These are phyloP conservation scores for Jasminum sambac DNA, from an alignment of 257 asterid species.

Conservation along the genomic window DNA sequence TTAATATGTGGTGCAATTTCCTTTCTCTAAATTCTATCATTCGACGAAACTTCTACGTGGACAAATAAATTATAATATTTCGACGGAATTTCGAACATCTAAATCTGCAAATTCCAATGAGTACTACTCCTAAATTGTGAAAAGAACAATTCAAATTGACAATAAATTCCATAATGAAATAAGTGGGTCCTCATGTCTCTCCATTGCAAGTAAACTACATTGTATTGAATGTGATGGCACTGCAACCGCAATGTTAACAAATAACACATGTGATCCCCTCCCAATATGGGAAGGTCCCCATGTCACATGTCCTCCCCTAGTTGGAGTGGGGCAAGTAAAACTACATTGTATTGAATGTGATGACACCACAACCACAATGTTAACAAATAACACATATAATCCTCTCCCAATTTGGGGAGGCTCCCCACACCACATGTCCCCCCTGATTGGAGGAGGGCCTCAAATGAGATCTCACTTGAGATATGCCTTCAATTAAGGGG, in stretches of 20 bases:
- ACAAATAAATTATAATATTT: not conserved
- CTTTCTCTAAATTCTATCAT: too few species aligned
- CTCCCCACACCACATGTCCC: not conserved
- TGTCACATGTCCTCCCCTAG: too few species aligned
- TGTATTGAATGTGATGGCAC: not conserved
- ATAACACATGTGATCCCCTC: too few species aligned
- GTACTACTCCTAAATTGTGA: too few species aligned
- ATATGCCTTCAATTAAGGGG: too few species aligned
- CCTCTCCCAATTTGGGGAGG: too few species aligned
- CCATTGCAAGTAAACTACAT: not conserved
- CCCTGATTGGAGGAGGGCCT: too few species aligned
- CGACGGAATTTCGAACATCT: not conserved
- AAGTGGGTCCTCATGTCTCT: not conserved
- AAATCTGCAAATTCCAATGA: not conserved
- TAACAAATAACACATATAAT: too few species aligned
- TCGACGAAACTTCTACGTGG: not conserved
- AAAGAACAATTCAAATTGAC: not conserved
- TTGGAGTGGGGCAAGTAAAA: too few species aligned
- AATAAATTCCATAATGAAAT: not conserved
- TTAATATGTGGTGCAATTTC: too few species aligned
- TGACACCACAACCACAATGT: not conserved
- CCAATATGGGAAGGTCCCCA: too few species aligned
- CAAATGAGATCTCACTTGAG: too few species aligned
- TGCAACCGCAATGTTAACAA: not conserved
- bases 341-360: not conserved